Evolutionary conservation across 805 yeast species (phyloP), one percentile per base, ranked within the genome.

Genomic region (Danielia reshetovae): DNA sequence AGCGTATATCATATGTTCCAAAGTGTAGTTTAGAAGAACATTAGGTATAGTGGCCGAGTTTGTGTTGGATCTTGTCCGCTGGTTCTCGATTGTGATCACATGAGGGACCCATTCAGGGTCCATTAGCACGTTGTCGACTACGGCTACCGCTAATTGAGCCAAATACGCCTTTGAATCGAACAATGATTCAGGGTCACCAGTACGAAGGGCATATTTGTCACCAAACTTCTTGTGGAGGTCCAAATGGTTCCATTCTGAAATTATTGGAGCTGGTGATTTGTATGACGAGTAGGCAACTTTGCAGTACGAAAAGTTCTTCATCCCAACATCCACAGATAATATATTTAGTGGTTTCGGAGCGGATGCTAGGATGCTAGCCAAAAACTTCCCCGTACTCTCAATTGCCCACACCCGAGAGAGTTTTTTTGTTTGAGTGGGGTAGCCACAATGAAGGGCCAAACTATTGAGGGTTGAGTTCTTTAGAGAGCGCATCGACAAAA

Each of bases 291-390:
- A 43, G 12, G 38, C 40, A 17, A 26, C 35, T n/a, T 55, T 49
- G 45, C 71, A 65, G 29, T 57, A 64, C 7, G 69, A 55, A 39
- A 67, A 64, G 49, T 67, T 65, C 46, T 64, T 65, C 36, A 66
- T 41, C 5, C 73, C 73, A 9, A 67, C 55, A 39, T 67, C 73
- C 7, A 67, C 51, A 16, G 68, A 51, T 3, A 63, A 35, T 8
- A 55, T 27, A 18, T 36, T 39, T 25, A 41, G 34, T 11, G 34
- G 49, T 23, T 4, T 22, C 11, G 17, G 38, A 6, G 17, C 26
- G 22, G 24, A 23, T 10, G 34, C 36, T 26, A 27, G 39, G 28
- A 36, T 31, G 15, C 18, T 43, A 27, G 25, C 46, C 43, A 12
- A 29, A 11, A 39, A 36, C 5, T 27, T 24, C 26, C 31, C 28